Evolutionary conservation across 148 eudicot genomes (phyloP), one percentile per base, ranked within the genome.

Genomic region (Vaccinium myrtillus): DNA sequence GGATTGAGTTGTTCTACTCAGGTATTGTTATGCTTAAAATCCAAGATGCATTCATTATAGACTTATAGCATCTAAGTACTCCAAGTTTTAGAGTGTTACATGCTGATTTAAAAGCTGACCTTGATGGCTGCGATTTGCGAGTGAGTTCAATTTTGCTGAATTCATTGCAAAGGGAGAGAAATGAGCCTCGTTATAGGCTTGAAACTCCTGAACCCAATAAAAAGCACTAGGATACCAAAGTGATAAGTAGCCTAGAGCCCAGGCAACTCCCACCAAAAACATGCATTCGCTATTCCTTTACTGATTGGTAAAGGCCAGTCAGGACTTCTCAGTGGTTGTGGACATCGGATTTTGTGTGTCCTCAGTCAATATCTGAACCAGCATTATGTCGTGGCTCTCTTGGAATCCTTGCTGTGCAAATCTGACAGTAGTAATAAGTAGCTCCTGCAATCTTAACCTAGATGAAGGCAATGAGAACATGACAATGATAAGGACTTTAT

Each of bases 1-100:
- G 99, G 99, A 89, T 91, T 15, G 84, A 89, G 69, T 88, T 85
- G 51, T 89, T 93, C 51, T 84, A 90, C 87, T 92, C 98, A 93
- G 98, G 99, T 95, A 69, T 63, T 86, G 78, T 81, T 39, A n/a
- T 15, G 11, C 30, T 51, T 50, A 6, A 11, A 51, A 51, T 50
- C 61, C 21, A 51, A n/a, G 80, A 51, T 5, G 13, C 15, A 51
- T 77, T 77, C 43, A 0, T 30, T 30, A 30, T 30, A 30, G 32
- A 30, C 32, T 23, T 77, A 10, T 0, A 10, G 39, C 13, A 23
- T 69, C 9, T 25, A 27, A 69, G 74, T 69, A 13, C 27, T 2
- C 11, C 8, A 73, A 15, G 18, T 16, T 32, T 73, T 39, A 73
- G 8, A 73, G 5, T 30, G 46, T 25, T 5, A 16, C 51, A 50